phyloP scores from a whole-genome alignment of 139 green algal genomes.

The Chlamydomonas applanata region DNA sequence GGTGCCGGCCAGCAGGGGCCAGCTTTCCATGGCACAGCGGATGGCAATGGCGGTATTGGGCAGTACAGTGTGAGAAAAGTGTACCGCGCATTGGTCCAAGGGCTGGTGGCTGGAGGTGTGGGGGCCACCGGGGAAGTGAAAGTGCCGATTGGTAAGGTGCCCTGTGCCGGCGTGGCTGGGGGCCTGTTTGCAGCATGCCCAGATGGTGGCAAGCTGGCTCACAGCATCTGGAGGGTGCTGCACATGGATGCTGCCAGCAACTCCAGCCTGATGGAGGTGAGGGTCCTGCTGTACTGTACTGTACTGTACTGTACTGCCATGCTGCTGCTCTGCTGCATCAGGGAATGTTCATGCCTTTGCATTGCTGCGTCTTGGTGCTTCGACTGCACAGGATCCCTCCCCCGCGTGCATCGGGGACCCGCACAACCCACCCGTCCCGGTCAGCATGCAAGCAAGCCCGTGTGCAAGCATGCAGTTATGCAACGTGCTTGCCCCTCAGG shows the following conservation, averaged over 20 bases:
- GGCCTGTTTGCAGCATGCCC: conserved; percentile 40
- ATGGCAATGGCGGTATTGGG: neutral
- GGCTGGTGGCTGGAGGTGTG: conserved; percentile 1
- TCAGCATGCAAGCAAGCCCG: no score
- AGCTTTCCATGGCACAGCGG: no score
- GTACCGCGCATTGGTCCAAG: conserved; percentile 44
- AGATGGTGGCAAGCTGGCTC: conserved; percentile 34
- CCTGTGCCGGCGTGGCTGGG: conserved; percentile 18
- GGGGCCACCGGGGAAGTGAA: conserved; percentile 7
- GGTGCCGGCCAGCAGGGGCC: no score
- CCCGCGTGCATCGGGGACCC: no score
- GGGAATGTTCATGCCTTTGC: no score
- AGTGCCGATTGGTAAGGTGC: conserved; percentile 42
- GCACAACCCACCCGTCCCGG: no score
- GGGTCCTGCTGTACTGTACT: neutral
- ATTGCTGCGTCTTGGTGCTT: no score
- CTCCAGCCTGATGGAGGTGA: neutral
- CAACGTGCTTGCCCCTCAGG: conserved; percentile 37
- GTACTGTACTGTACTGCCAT: no score
- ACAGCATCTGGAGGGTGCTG: conserved; percentile 36
- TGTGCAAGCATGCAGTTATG: no score
- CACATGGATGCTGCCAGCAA: conserved; percentile 6
- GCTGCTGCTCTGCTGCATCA: no score
- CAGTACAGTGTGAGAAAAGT: conserved; percentile 20
- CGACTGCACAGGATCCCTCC: no score